phyloP scores from a whole-genome alignment of 306 rosid genomes.

The Aeschynomene evenia region DNA sequence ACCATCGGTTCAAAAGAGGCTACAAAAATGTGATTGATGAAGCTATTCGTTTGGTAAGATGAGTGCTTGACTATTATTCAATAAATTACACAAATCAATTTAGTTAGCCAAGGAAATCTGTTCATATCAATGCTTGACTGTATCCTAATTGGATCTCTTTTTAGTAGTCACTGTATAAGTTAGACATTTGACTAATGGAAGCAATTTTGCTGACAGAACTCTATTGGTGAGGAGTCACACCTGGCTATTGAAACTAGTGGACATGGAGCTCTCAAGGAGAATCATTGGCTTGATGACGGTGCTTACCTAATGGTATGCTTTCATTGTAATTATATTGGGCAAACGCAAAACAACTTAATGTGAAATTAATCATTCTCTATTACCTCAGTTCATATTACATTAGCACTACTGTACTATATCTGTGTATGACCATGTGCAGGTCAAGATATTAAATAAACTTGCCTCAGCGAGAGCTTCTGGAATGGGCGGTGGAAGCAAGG shows the following conservation, averaged over 20 bases:
- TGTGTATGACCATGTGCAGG: constrained; percentile 48
- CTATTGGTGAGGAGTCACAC: constrained; percentile 85
- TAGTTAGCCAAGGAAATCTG: not conserved
- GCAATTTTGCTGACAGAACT: constrained; percentile 58
- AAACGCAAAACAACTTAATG: constrained; percentile 3
- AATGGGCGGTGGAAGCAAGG: constrained; percentile 70
- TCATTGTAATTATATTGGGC: not conserved
- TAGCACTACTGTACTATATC: not conserved
- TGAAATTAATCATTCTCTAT: constrained; percentile 14
- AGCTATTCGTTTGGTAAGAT: constrained; percentile 87
- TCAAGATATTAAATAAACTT: constrained; percentile 89
- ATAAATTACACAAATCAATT: constrained; percentile 1
- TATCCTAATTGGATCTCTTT: constrained; percentile 10
- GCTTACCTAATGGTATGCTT: constrained; percentile 90
- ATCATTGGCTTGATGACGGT: constrained; percentile 97
- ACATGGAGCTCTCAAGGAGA: constrained; percentile 99
- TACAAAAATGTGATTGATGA: constrained; percentile 97
- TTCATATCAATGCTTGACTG: not conserved
- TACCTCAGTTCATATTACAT: constrained; percentile 17
- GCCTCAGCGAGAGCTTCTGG: constrained; percentile 90
- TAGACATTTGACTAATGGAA: constrained; percentile 31
- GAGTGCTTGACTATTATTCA: constrained; percentile 26
- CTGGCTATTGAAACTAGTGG: constrained; percentile 98
- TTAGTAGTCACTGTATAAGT: constrained; percentile 4
- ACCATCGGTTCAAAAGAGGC: constrained; percentile 96